Conservation (phyloP, 345 rosid genomes). For the Eucalyptus guilfoylei region DNA sequence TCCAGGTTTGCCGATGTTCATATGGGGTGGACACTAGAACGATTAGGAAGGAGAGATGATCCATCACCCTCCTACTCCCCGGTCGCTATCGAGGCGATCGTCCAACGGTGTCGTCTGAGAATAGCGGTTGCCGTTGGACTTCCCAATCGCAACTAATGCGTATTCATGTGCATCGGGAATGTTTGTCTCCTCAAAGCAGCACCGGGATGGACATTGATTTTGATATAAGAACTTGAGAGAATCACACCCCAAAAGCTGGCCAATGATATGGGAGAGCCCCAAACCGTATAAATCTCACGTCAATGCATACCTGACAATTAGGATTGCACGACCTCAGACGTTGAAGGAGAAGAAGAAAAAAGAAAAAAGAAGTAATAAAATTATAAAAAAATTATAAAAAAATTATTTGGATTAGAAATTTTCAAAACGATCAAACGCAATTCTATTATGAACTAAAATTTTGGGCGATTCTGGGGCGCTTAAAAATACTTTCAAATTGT, state of each 20-base stretch:
- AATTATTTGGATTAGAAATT: too few species aligned
- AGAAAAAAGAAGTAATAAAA: too few species aligned
- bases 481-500: fast-evolving
- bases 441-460: too few species aligned
- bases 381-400: too few species aligned
- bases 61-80: neutral
- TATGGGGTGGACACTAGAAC: neutral
- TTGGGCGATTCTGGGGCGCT: fast-evolving
- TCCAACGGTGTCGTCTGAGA: neutral
- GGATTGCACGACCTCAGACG: neutral
- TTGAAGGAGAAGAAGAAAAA: neutral
- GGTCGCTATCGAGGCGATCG: neutral
- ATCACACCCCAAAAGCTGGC: neutral
- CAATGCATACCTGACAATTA: neutral
- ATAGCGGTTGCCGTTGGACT: neutral
- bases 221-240: neutral
- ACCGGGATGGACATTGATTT: neutral
- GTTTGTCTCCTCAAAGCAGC: neutral
- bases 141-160: neutral
- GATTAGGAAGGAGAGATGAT: neutral
- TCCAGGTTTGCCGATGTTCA: neutral
- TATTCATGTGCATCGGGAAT: neutral
- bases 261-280: neutral
- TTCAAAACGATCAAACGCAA: fast-evolving
- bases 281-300: neutral